Conservation (phyloP, 2,329 filamentous ascomycete species). For the Penicillium glabrum region DNA sequence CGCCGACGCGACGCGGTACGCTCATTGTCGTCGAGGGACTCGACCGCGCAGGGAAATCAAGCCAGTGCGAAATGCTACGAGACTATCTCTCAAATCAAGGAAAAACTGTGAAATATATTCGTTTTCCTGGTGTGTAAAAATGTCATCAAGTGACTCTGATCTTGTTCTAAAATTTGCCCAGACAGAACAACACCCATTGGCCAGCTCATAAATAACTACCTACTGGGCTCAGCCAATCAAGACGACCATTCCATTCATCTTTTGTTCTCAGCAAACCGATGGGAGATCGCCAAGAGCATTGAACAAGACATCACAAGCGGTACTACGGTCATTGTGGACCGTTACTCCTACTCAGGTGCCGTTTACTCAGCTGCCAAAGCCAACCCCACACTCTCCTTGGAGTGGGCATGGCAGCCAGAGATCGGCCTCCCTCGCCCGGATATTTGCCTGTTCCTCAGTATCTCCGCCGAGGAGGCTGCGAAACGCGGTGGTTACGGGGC, state of each 20-base stretch:
- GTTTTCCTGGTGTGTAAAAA: slow-evolving; percentile 61
- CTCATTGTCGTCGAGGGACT: slow-evolving; percentile 86
- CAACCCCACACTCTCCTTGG: slow-evolving; percentile 66
- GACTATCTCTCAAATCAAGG: slow-evolving; percentile 53
- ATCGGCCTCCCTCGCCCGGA: slow-evolving; percentile 85
- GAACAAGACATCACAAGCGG: slow-evolving; percentile 59
- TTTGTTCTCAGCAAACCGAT: slow-evolving; percentile 86
- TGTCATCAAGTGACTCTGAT: neutral
- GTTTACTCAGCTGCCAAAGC: slow-evolving; percentile 90
- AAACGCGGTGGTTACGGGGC: slow-evolving; percentile 81
- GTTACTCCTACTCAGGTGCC: slow-evolving; percentile 92
- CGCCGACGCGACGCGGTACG: slow-evolving; percentile 54
- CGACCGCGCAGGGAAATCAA: slow-evolving; percentile 89
- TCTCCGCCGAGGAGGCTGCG: slow-evolving; percentile 70
- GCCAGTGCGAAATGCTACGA: slow-evolving; percentile 73
- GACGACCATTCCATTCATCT: slow-evolving; percentile 90
- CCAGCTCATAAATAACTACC: slow-evolving; percentile 80
- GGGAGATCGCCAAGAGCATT: slow-evolving; percentile 62
- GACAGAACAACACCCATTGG: slow-evolving; percentile 83
- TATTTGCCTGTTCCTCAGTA: slow-evolving; percentile 80
- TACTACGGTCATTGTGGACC: slow-evolving; percentile 78
- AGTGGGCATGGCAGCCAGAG: slow-evolving; percentile 83
- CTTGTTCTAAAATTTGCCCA: slow-evolving; percentile 35
- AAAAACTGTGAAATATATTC: slow-evolving; percentile 56
- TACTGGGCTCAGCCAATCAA: slow-evolving; percentile 69